Base-by-base conservation (phyloP, 805 yeast genomes). In the Candida adriatica region DNA sequence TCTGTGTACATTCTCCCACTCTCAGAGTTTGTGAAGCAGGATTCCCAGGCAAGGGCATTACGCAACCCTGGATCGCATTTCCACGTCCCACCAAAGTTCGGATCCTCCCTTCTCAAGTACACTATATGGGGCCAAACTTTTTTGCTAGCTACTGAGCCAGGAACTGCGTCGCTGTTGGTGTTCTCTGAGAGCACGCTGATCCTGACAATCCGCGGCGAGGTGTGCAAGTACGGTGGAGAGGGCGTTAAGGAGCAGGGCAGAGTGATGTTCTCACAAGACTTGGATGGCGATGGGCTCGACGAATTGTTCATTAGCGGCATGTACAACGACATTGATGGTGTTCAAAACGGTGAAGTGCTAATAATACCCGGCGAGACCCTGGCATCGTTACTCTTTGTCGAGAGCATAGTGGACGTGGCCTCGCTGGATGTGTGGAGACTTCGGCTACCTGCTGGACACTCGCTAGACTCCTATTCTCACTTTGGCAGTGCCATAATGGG, bases 131-230 rank as follows among this genome's bases (percentile, higher is more conserved):
- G 49, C 5, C 21, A 45, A 2, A 58, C 65, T 8, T 59, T 61
- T 29, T 48, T 75, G 6, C 61, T 67, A 0, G 61, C 73, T 4
- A 50, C 73, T 1, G 65, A 69, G 31, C 81, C 83, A 0, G 82
- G 83, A 0, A 24, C 48, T 0, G 70, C 76, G 4, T 38, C 45
- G 1, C 29, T 77, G 1, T 60, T 62, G 28, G 34, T 73, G 6
- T 70, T 53, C 37, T 41, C 46, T 10, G 42, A 47, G 17, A 37
- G 42, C 4, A 39, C 24, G n/a, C 48, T 37, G 16, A 22, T 51
- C 22, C 42, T 57, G 13, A 57, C 46, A 2, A 52, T 58, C 10
- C 29, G 17, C 18, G 34, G 39, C 15, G 37, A 66, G 7, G 29
- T 47, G 8, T 29, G 46, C 10, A 26, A 24, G 15, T 56, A 65